Evolutionary conservation across 495 filamentous ascomycete species (phyloP).

Genomic region (Hyaloscypha bicolor): DNA sequence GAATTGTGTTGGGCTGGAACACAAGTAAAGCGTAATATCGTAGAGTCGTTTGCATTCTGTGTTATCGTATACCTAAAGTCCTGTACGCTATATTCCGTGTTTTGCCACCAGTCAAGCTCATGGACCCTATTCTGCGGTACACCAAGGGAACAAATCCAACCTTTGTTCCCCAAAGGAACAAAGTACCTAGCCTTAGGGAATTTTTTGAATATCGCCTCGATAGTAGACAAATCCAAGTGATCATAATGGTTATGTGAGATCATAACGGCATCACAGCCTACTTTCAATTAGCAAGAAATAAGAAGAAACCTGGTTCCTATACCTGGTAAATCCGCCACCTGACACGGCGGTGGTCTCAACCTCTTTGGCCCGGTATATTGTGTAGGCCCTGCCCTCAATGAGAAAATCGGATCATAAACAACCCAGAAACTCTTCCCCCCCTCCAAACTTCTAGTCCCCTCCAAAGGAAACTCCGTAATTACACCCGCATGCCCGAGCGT

Average conservation of each 20-base stretch:
- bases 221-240: slow-evolving; percentile 77
- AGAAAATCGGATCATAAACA: slow-evolving; percentile 58
- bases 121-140: slow-evolving; percentile 66
- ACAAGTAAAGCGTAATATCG: slow-evolving; percentile 59
- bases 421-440: slow-evolving; percentile 29
- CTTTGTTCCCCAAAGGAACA: slow-evolving; percentile 80
- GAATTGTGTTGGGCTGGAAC: slow-evolving; percentile 85
- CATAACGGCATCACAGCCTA: slow-evolving; percentile 68
- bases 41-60: slow-evolving; percentile 27
- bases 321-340: slow-evolving; percentile 46
- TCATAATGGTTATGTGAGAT: slow-evolving; percentile 97
- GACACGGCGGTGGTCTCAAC: slow-evolving; percentile 52
- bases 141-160: slow-evolving; percentile 73
- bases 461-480: slow-evolving; percentile 43
- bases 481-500: slow-evolving; percentile 57
- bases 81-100: slow-evolving; percentile 11
- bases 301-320: neutral
- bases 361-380: slow-evolving; percentile 49
- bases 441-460: neutral
- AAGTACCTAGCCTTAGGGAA: slow-evolving; percentile 87
- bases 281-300: neutral
- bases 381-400: slow-evolving; percentile 48
- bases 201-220: slow-evolving; percentile 66
- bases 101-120: slow-evolving; percentile 95
- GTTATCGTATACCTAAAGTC: slow-evolving; percentile 39